These are phyloP conservation scores for Vigna angularis DNA, from an alignment of 306 rosid species.

Conservation along the genomic window DNA sequence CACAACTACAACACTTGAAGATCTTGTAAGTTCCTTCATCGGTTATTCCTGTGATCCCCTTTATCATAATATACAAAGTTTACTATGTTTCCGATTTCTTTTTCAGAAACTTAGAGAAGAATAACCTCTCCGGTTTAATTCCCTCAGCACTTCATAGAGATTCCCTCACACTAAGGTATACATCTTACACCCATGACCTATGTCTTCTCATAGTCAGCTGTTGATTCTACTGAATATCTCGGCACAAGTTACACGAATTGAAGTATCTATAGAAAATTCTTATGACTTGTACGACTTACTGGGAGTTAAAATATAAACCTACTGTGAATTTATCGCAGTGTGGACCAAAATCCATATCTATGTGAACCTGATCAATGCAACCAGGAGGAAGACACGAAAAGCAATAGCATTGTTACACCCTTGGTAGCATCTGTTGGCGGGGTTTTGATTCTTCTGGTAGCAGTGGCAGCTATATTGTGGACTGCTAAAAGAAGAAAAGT, in stretches of 20 bases:
- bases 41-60: too few relatives aligned
- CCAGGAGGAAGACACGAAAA: background rate
- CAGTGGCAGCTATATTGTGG: conserved; percentile 26
- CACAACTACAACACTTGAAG: too few relatives aligned
- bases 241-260: background rate
- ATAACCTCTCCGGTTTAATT: conserved; percentile 49
- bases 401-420: conserved; percentile 33
- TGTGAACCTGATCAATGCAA: conserved; percentile 40
- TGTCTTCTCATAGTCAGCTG: too few relatives aligned
- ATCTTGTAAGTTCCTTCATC: too few relatives aligned
- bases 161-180: conserved; percentile 48
- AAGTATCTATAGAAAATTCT: background rate
- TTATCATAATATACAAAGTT: too few relatives aligned
- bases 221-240: too few relatives aligned
- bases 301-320: background rate
- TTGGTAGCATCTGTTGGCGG: conserved; percentile 52
- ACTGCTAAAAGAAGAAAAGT: conserved; percentile 34
- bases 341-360: conserved; percentile 50
- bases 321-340: conserved; percentile 38
- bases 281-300: background rate
- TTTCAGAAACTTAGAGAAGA: too few relatives aligned
- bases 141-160: conserved; percentile 36
- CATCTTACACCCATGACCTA: background rate
- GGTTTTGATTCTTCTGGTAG: conserved; percentile 34
- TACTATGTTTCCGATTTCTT: too few relatives aligned